Conservation (phyloP, 495 filamentous ascomycete species). For the Mytilinidion resinicola region DNA sequence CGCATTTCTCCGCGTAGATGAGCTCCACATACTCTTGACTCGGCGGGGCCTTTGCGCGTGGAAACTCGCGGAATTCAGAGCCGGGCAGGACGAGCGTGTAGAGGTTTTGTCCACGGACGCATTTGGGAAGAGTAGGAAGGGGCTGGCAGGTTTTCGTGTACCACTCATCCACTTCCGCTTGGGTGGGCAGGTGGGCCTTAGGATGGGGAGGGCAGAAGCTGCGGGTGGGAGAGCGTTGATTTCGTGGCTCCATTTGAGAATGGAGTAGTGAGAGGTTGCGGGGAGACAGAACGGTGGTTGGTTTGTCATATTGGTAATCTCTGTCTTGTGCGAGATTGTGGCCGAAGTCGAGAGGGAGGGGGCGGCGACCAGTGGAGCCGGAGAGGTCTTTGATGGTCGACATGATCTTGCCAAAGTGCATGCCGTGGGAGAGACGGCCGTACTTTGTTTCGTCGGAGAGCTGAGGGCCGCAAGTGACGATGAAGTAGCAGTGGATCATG, state of each 20-base stretch:
- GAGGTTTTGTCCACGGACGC: constrained; percentile 1
- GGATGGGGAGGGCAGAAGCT: constrained; percentile 15
- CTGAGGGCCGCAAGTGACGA: constrained; percentile 17
- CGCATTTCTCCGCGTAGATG: constrained; percentile 9
- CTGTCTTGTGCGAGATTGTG: constrained; percentile 11
- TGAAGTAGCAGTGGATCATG: constrained; percentile 31
- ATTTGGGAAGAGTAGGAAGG: constrained; percentile 11
- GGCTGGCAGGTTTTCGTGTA: constrained; percentile 16
- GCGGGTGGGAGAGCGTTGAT: neutral
- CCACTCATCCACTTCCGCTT: constrained; percentile 14
- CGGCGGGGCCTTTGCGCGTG: constrained; percentile 3
- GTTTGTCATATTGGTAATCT: constrained; percentile 1
- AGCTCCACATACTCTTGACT: constrained; percentile 12
- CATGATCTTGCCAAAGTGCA: constrained; percentile 23
- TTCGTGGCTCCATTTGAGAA: neutral
- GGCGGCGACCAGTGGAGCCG: neutral
- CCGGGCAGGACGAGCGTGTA: constrained; percentile 6
- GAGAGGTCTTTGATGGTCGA: constrained; percentile 22
- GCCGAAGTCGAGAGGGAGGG: constrained; percentile 20
- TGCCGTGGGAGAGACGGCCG: constrained; percentile 18
- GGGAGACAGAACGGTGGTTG: neutral
- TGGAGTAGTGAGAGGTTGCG: neutral
- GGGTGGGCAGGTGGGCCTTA: neutral
- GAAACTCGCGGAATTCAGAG: constrained; percentile 14
- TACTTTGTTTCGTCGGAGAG: constrained; percentile 9